A percentile compares a stretch with the other conserved stretches of the same genome.
These are phyloP conservation scores for Cornus florida DNA, from an alignment of 148 eudicot genomes.

Conservation along the genomic window DNA sequence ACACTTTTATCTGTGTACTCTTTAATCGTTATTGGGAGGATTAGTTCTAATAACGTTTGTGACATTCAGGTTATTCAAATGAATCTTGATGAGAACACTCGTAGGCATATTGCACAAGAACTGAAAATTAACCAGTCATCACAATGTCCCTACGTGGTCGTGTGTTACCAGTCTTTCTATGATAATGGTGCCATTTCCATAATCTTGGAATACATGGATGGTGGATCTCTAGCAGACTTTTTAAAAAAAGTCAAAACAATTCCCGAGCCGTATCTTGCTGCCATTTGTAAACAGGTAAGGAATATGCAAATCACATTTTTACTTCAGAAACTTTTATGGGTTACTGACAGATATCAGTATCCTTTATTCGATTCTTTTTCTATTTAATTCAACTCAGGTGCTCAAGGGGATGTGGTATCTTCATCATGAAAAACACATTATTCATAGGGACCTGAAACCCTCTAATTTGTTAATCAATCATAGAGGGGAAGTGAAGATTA, in stretches of 20 bases:
- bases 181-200: conserved; percentile 92
- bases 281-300: conserved; percentile 88
- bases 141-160: conserved; percentile 79
- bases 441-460: conserved; percentile 95
- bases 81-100: conserved; percentile 84
- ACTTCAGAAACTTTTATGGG: not conserved
- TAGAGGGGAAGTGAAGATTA: conserved; percentile 94
- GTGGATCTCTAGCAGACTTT: conserved; percentile 92
- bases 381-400: conserved; percentile 48
- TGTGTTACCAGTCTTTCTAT: conserved; percentile 89
- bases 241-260: conserved; percentile 67
- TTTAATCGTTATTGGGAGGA: not conserved
- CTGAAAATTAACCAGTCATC: conserved; percentile 93
- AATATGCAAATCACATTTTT: conserved; percentile 2
- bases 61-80: conserved; percentile 80
- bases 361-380: conserved; percentile 11
- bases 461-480: conserved; percentile 96
- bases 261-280: conserved; percentile 91
- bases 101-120: conserved; percentile 80
- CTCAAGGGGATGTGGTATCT: conserved; percentile 91
- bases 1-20: not conserved
- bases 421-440: conserved; percentile 92
- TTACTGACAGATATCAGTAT: not conserved
- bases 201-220: conserved; percentile 98
- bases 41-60: conserved; percentile 16